Base-by-base conservation (phyloP, 768 basidiomycete genomes). In the Rhodotorula taiwanensis region DNA sequence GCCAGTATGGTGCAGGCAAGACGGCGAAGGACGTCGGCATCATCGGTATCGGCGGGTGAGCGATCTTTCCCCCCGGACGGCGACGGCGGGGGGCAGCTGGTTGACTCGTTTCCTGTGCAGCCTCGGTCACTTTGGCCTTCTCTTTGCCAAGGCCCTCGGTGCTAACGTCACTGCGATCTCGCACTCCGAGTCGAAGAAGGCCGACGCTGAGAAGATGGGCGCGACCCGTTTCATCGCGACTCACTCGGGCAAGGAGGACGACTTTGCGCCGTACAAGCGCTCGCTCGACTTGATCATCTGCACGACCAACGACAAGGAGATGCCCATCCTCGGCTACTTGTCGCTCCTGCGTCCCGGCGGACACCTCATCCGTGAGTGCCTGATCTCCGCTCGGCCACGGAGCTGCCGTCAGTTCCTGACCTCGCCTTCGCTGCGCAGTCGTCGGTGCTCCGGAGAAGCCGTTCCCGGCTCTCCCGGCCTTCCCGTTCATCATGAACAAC, bases 11-110 rank as follows among this genome's bases (percentile, higher is more conserved):
- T 27, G 74, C 71, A 53, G 67, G 67, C 36, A 55, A 82, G 82
- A 0, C 80, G 80, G 7, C 83, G 82, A 83, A 82, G 76, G 80
- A 79, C 64, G 82, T 87, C 67, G 86, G 84, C 48, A 75, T 87
- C 47, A 77, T 86, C 64, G 84, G 85, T 47, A 80, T 87, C 42
- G 84, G 84, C 42, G 84, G 36, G 36, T 39, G 36, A 39, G 84
- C 25, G n/a, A n/a, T n/a, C n/a, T n/a, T n/a, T n/a, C n/a, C n/a
- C n/a, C n/a, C n/a, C n/a, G n/a, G n/a, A n/a, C n/a, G n/a, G n/a
- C n/a, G 74, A 84, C 27, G 62, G 62, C 20, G 45, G 44, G 31
- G 48, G 52, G 7, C 16, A 45, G n/a, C 49, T n/a, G 11, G 20
- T 31, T 47, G 9, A 15, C n/a, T 39, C 30, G 27, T 55, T 16